Conservation (phyloP, 768 basidiomycete species). For the Leccinum uliginosum region DNA sequence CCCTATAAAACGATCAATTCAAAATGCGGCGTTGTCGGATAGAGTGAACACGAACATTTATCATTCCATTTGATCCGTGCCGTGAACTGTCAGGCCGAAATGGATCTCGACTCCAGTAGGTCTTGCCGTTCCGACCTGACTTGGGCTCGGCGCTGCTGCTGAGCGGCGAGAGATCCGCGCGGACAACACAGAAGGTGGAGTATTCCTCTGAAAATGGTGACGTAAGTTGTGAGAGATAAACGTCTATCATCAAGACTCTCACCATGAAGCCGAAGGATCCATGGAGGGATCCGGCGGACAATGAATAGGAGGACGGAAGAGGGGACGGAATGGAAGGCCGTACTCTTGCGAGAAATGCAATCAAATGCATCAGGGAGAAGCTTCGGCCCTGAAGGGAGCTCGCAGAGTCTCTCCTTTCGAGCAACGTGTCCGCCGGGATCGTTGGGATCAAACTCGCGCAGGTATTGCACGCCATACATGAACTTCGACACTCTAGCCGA, state of each 20-base stretch:
- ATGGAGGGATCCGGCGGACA: conserved; percentile 47
- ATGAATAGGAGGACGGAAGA: conserved; percentile 7
- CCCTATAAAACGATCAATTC: conserved; percentile 39
- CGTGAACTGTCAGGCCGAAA: conserved; percentile 74
- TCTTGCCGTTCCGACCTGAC: conserved; percentile 57
- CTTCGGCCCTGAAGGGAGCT: conserved; percentile 72
- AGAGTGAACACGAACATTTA: conserved; percentile 48
- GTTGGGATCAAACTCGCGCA: conserved; percentile 59
- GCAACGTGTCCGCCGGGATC: conserved; percentile 64
- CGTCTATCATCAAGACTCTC: background rate
- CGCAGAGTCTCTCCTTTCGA: conserved; percentile 62
- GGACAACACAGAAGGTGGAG: conserved; percentile 73
- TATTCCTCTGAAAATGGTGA: conserved; percentile 49
- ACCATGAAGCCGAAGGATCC: conserved; percentile 62
- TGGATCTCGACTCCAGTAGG: conserved; percentile 85
- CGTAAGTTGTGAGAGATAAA: conserved; percentile 1
- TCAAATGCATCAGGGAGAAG: conserved; percentile 81
- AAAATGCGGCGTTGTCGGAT: background rate
- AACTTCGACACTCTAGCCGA: conserved; percentile 76
- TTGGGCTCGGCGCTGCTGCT: conserved; percentile 72
- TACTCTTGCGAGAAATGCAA: conserved; percentile 67
- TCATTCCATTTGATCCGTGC: conserved; percentile 83
- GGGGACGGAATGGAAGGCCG: conserved; percentile 22
- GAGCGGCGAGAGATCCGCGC: conserved; percentile 70
- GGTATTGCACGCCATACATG: conserved; percentile 80